Percentiles rank a stretch among this genome's conserved stretches.
These are phyloP conservation scores for Fomitopsis pinicola DNA, from an alignment of 1,284 basidiomycete species.

Conservation along the genomic window DNA sequence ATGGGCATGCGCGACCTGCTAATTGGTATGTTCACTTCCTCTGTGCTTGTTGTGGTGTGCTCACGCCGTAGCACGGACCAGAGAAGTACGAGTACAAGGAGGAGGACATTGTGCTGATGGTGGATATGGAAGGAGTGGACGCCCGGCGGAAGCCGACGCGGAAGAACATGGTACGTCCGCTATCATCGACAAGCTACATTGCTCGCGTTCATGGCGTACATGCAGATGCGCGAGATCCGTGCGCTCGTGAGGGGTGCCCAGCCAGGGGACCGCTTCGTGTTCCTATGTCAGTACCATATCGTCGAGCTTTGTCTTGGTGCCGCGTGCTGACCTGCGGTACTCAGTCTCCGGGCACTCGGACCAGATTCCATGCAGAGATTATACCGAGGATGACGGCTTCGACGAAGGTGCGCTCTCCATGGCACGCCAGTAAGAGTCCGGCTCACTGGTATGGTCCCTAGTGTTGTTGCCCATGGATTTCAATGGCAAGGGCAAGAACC, in stretches of 20 bases:
- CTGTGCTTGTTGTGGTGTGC: not conserved
- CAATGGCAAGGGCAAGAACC: constrained; percentile 7
- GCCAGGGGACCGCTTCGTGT: constrained; percentile 14
- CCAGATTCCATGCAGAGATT: constrained; percentile 11
- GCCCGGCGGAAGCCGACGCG: constrained; percentile 4
- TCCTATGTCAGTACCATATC: constrained; percentile 11
- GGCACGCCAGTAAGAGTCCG: not conserved
- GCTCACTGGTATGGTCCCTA: not conserved
- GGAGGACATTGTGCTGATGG: constrained; percentile 11
- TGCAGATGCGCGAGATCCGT: constrained; percentile 10
- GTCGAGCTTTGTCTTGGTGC: not conserved
- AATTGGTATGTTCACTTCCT: not conserved
- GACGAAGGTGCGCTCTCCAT: constrained; percentile 31
- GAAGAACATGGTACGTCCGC: constrained; percentile 14
- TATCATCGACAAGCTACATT: not conserved
- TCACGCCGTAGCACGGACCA: not conserved
- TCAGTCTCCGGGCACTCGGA: constrained; percentile 17
- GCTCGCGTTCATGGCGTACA: not conserved
- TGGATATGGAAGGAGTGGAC: constrained; percentile 6
- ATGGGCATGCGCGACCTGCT: not conserved
- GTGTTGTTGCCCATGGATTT: constrained; percentile 18
- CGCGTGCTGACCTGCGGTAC: not conserved
- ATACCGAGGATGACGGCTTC: constrained; percentile 17
- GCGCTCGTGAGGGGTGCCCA: constrained; percentile 11
- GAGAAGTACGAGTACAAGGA: constrained; percentile 9